phyloP scores from a whole-genome alignment of 2,329 filamentous ascomycete genomes.

The Penicillium sp. region DNA sequence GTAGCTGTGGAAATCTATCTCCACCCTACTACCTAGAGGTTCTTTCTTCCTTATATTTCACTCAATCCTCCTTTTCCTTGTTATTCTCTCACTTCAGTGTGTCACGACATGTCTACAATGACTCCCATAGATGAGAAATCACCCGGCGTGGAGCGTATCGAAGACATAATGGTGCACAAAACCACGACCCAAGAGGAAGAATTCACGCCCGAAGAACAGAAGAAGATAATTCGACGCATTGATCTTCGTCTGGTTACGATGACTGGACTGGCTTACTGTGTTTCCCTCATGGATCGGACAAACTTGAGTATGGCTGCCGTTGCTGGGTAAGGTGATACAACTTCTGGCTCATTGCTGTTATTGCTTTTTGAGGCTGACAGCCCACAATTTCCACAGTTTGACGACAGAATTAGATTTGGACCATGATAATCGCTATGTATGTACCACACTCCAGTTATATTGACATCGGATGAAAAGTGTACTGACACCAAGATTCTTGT shows the following conservation, averaged over 20 bases:
- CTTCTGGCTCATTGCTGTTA: neutral
- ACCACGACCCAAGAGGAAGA: constrained; percentile 12
- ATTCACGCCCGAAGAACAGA: constrained; percentile 56
- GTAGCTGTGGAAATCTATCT: neutral
- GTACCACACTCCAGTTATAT: neutral
- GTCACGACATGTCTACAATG: neutral
- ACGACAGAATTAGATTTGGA: constrained; percentile 16
- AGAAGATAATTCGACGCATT: constrained; percentile 66
- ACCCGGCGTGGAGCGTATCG: constrained; percentile 14
- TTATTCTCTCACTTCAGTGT: neutral
- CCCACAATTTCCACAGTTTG: constrained; percentile 4
- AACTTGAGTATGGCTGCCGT: constrained; percentile 69
- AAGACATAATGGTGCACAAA: constrained; percentile 13
- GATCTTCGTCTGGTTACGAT: constrained; percentile 66
- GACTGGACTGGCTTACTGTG: constrained; percentile 69
- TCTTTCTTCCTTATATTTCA: neutral
- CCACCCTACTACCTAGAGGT: neutral
- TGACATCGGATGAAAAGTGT: neutral
- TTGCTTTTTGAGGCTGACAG: constrained; percentile 9
- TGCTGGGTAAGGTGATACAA: constrained; percentile 55
- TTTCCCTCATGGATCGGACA: constrained; percentile 76
- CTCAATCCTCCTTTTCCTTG: neutral
- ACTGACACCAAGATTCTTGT: neutral
- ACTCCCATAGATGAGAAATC: constrained; percentile 15
- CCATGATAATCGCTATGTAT: constrained; percentile 20